Evolutionary conservation across 768 basidiomycete species (phyloP), one percentile per base, ranked within the genome.

Genomic region (Lenzites betulinus): DNA sequence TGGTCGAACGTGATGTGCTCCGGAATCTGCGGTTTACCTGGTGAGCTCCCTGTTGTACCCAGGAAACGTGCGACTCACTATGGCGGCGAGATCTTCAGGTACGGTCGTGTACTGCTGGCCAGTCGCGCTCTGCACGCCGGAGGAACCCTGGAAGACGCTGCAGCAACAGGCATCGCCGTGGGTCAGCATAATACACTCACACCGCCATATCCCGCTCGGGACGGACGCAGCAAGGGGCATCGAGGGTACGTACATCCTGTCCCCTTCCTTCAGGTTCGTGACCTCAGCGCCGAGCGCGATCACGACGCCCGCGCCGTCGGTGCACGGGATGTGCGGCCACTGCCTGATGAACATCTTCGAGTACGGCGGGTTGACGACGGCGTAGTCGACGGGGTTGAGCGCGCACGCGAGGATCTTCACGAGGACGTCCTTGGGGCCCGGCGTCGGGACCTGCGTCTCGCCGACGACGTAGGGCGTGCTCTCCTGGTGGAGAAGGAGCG

Each of bases 381-480:
- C 12, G 43, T 47, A 41, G 42, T 66, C 65, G 12, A 44, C 38
- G 0, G 82, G 83, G 64, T 84, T 83, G 11, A 84, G 73, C 1
- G 74, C 78, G 7, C 70, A 66, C 0, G 78, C 64, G 33, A 75
- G 60, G 44, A 81, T 51, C 57, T 78, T 75, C 56, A 83, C 70
- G 51, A 83, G 71, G 12, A 82, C 54, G 58, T 83, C 73, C 6
- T 73, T 74, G 3, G 69, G 66, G 1, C 75, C 74, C 0, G 79
- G 80, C 43, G 60, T 70, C 12, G 72, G 72, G 44, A 74, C 65
- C 8, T 51, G 51, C 1, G 33, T 52, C 8, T 57, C 47, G 20
- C 25, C 58, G n/a, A 67, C 44, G 18, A 39, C 44, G 39, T 46
- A 63, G n/a, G 54, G 53, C 28, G 33, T 58, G 51, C 44, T 51